phyloP scores from a whole-genome alignment of 371 early-diverging fungal species.

The Syncephalastrum sp. region DNA sequence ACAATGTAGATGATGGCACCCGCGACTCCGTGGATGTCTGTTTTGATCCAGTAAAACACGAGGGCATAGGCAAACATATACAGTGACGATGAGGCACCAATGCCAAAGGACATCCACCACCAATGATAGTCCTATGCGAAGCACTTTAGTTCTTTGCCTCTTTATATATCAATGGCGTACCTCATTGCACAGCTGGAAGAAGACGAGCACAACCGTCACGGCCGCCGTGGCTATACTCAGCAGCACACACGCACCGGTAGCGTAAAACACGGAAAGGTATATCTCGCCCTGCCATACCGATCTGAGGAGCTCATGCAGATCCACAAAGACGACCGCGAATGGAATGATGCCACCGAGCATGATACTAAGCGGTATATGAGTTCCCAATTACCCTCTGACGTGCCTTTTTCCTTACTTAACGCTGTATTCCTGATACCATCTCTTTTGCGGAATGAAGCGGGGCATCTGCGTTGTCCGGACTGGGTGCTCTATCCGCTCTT shows the following conservation, averaged over 20 bases:
- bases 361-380: slow-evolving; percentile 13
- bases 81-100: slow-evolving; percentile 32
- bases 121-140: slow-evolving; percentile 39
- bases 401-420: slow-evolving; percentile 22
- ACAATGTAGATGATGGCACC: slow-evolving; percentile 31
- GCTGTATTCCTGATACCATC: slow-evolving; percentile 36
- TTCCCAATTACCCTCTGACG: background rate
- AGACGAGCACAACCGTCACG: slow-evolving; percentile 34
- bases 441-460: slow-evolving; percentile 38
- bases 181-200: slow-evolving; percentile 46
- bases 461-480: slow-evolving; percentile 43
- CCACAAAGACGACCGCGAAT: slow-evolving; percentile 41
- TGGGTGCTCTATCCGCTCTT: slow-evolving; percentile 41
- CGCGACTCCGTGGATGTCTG: slow-evolving; percentile 22
- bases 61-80: slow-evolving; percentile 39
- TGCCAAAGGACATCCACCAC: slow-evolving; percentile 49
- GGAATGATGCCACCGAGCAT: slow-evolving; percentile 38
- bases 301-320: slow-evolving; percentile 35
- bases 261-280: slow-evolving; percentile 19
- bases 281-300: slow-evolving; percentile 34
- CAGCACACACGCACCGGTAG: slow-evolving; percentile 14
- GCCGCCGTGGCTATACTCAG: slow-evolving; percentile 20
- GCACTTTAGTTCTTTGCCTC: too few species aligned
- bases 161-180: slow-evolving; percentile 4
- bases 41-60: slow-evolving; percentile 26